phyloP scores from a whole-genome alignment of 257 asterid species.

The Solanum megistacrolobum region DNA sequence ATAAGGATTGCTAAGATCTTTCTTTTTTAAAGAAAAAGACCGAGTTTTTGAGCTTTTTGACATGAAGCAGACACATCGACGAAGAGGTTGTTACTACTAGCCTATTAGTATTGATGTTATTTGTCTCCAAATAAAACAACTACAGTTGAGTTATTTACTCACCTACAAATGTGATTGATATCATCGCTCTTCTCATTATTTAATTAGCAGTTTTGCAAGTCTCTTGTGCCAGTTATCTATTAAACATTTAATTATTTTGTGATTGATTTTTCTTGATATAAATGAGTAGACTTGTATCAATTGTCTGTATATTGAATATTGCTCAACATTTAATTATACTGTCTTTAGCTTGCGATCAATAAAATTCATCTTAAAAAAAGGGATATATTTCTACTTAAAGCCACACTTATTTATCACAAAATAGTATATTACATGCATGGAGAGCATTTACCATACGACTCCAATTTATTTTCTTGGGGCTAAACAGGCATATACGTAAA shows the following conservation, averaged over 20 bases:
- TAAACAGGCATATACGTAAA: background rate
- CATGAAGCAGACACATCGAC: too few species aligned
- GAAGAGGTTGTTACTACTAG: background rate
- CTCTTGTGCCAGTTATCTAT: background rate
- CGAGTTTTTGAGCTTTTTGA: rapidly evolving
- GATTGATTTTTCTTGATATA: background rate
- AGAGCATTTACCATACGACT: background rate
- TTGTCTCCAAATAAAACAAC: background rate
- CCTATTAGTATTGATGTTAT: background rate
- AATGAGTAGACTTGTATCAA: background rate
- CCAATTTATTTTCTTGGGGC: background rate
- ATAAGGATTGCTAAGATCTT: too few species aligned
- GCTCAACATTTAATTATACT: background rate
- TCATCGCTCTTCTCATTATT: background rate
- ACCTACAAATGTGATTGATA: background rate
- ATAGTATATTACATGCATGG: background rate
- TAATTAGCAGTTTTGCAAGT: background rate
- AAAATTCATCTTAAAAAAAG: background rate
- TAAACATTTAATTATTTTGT: too few species aligned
- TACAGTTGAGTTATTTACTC: background rate
- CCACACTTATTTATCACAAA: background rate
- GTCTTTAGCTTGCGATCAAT: background rate
- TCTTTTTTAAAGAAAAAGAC: too few species aligned
- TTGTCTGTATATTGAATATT: background rate
- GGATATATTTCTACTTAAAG: background rate